Evolutionary conservation across 441 rosid genomes (phyloP), one percentile per base, ranked within the genome.

Genomic region (Pelargonium australe): DNA sequence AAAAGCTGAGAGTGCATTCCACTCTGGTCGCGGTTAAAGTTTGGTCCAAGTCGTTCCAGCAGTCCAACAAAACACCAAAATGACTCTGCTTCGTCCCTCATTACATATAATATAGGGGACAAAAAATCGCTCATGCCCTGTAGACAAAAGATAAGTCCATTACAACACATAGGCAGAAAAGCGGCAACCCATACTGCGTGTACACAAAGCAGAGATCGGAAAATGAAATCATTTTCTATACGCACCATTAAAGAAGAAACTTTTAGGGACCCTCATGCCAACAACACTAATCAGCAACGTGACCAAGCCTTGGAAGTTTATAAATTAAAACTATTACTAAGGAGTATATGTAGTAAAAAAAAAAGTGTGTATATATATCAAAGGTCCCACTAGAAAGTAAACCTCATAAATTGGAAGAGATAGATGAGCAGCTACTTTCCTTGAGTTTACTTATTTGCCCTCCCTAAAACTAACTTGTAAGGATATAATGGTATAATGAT

Each of bases 1-100:
- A 89, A 88, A 64, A 95, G 97, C 73, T 95, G 99, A 75, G 96
- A 76, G 77, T 89, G 99, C 97, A 95, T 91, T 81, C 99, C 99
- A 78, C 80, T 92, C 75, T 95, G 97, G 77, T 95, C 99, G 51
- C 97, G 93, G 70, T 95, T 95, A 67, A 92, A 95, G 79, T 95
- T 95, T 77, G 99, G 96, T 64, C 96, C 99, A 74, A 95, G 94
- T 19, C 92, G 88, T 78, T 91, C 97, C 97, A 95, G 89, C 76
- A 92, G 67, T 40, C 94, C 82, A 76, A 89, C 96, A 76, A 95
- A 92, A 84, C 98, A 88, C 99, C 99, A 95, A 85, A 92, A 95
- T 47, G 99, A 70, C 81, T 91, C 90, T 2, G 98, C 88, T 73
- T 92, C 99, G 17, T 95, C 92, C 78, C 75, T 86, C 91, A 88